These are phyloP conservation scores for Rhododendron griersonianum DNA, from an alignment of 148 eudicot genomes.

Conservation along the genomic window DNA sequence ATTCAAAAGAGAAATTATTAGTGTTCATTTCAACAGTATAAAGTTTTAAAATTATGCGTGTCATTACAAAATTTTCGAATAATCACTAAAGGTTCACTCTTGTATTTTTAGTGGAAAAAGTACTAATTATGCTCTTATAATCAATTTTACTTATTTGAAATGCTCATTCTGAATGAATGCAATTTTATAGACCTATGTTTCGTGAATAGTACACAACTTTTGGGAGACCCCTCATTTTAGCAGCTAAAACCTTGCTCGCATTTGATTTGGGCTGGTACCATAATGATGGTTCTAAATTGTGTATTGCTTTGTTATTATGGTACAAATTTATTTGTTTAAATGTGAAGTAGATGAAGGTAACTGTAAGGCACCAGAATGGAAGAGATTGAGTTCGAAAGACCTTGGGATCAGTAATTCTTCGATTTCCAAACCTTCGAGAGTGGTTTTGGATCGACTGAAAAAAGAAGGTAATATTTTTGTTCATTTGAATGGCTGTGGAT, in stretches of 20 bases:
- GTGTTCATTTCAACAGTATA: neutral
- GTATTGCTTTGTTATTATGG: neutral
- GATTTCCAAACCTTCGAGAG: slow-evolving; percentile 53
- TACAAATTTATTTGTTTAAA: neutral
- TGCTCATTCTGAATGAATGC: neutral
- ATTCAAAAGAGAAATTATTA: too few relatives aligned
- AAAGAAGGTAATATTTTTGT: slow-evolving; percentile 38
- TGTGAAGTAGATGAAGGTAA: slow-evolving; percentile 14
- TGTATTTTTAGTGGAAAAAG: neutral
- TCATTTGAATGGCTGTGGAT: neutral
- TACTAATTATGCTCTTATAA: neutral
- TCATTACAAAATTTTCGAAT: too few relatives aligned
- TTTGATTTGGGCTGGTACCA: neutral
- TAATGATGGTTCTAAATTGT: neutral
- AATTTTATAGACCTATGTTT: too few relatives aligned
- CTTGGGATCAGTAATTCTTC: slow-evolving; percentile 61
- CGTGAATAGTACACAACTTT: neutral
- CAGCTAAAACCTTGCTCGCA: neutral
- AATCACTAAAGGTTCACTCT: neutral
- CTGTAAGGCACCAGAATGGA: slow-evolving; percentile 37
- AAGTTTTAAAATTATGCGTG: neutral
- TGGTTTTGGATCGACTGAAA: slow-evolving; percentile 62
- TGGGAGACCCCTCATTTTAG: neutral
- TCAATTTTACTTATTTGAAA: neutral
- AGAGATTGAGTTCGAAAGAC: slow-evolving; percentile 60